Evolutionary conservation across 345 rosid species (phyloP), one percentile per base, ranked within the genome.

Genomic region (Euphorbia tirucalli): DNA sequence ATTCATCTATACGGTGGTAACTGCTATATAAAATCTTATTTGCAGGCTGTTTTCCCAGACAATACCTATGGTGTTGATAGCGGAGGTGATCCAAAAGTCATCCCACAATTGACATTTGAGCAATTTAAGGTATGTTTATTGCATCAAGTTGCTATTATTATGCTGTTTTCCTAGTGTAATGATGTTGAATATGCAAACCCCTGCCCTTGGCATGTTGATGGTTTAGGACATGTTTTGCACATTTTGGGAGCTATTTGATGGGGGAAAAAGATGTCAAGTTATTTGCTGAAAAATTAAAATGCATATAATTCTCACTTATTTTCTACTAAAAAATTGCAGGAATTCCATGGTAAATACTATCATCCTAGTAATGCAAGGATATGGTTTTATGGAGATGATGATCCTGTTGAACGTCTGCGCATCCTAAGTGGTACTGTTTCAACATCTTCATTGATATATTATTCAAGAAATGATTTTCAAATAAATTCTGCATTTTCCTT

Each of bases 361-460:
- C 97, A 92, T 77, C 98, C 97, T 31, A 92, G 96, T 88, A 94
- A 94, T 78, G 88, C 96, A 48, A 85, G 96, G 78, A 92, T 94
- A 73, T 94, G 98, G 97, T 94, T 94, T 82, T 94, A 90, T 80
- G 98, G 98, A 70, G 90, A 94, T 84, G 98, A 94, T 78, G 93
- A 94, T 83, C 87, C 91, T 39, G 66, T 60, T 74, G 93, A 90
- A 59, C 98, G 97, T 65, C 82, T 94, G 28, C 91, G 84, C 61
- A 82, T 94, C 69, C 80, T 94, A 70, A 90, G 95, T 68, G 97
- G 98, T 94, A 92, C 78, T 60, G 21, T 60, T 46, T 73, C 5
- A 31, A 11, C 31, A 22, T 68, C 35, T 65, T 57, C 65, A 15
- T 41, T 72, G 61, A 71, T 70, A 57, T 59, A n/a, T 59, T 52